Evolutionary conservation across 106 monocot species (phyloP).

Genomic region (Apostasia ramifera): DNA sequence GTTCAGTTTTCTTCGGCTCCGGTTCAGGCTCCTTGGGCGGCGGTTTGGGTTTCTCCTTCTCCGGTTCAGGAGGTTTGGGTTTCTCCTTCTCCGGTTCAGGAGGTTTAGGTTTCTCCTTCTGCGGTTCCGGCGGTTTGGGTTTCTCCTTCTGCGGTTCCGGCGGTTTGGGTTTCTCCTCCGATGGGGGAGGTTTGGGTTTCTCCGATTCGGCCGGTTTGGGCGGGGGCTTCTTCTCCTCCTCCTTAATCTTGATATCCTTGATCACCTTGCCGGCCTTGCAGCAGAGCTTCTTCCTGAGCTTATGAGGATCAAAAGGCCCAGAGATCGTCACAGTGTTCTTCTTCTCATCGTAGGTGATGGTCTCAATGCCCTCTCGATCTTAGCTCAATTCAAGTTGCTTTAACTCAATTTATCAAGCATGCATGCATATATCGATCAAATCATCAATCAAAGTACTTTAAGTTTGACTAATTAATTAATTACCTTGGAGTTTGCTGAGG

Average conservation of each 20-base stretch:
- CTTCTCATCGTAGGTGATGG: constrained; percentile 38
- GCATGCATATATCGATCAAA: not conserved
- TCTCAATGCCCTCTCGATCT: constrained; percentile 36
- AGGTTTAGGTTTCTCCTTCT: not conserved
- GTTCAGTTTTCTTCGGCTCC: not conserved
- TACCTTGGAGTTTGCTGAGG: constrained; percentile 30
- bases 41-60: constrained; percentile 3
- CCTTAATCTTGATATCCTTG: constrained; percentile 34
- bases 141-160: not conserved
- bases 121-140: not conserved
- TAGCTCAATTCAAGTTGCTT: not conserved
- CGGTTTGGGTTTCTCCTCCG: not conserved
- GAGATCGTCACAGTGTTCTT: constrained; percentile 50
- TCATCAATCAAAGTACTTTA: too few relatives aligned
- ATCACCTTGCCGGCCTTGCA: constrained; percentile 52
- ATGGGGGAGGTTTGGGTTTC: too few relatives aligned
- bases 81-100: not conserved
- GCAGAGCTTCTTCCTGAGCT: constrained; percentile 28
- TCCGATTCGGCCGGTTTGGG: not conserved
- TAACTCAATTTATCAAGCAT: not conserved
- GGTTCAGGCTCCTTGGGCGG: not conserved
- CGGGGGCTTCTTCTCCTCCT: constrained; percentile 6
- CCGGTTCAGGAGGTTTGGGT: not conserved
- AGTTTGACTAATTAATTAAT: not conserved
- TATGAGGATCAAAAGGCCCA: constrained; percentile 46